Evolutionary conservation across 1,284 basidiomycete species (phyloP).

Genomic region (Mrakiaceae sp.): DNA sequence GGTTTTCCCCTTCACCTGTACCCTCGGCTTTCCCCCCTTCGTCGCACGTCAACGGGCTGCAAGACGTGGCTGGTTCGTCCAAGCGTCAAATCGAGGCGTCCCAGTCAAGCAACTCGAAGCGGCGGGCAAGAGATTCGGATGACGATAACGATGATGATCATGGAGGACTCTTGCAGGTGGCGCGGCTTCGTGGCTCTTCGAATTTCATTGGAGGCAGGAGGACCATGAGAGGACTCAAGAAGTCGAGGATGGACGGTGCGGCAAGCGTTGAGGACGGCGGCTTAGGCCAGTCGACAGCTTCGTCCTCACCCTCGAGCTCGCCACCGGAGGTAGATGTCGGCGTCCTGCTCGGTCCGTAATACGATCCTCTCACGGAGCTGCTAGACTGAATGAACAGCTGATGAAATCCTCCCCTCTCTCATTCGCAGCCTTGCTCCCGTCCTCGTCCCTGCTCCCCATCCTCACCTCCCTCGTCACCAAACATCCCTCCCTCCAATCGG

Average conservation of each 20-base stretch:
- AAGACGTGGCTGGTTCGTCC: neutral
- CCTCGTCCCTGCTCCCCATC: slow-evolving; percentile 15
- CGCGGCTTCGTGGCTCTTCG: neutral
- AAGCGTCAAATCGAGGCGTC: neutral
- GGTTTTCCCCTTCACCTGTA: neutral
- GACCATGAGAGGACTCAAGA: slow-evolving; percentile 7
- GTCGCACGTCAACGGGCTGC: neutral
- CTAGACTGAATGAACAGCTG: neutral
- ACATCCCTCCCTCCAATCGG: slow-evolving; percentile 6
- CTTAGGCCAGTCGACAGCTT: neutral
- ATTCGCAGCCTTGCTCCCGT: slow-evolving; percentile 13
- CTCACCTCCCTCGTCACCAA: slow-evolving; percentile 10
- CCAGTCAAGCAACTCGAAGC: neutral
- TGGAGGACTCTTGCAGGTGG: neutral
- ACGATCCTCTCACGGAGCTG: neutral
- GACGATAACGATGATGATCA: neutral
- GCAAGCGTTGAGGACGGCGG: too few species aligned
- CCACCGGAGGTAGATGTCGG: slow-evolving; percentile 6
- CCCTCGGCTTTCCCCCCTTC: neutral
- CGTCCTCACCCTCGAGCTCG: neutral
- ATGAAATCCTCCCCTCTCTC: neutral
- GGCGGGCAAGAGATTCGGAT: neutral
- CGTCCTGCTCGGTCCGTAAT: slow-evolving; percentile 11
- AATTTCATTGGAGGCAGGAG: neutral
- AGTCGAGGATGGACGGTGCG: slow-evolving; percentile 1